These are phyloP conservation scores for Pharnaceum exiguum DNA, from an alignment of 148 eudicot genomes.

Conservation along the genomic window DNA sequence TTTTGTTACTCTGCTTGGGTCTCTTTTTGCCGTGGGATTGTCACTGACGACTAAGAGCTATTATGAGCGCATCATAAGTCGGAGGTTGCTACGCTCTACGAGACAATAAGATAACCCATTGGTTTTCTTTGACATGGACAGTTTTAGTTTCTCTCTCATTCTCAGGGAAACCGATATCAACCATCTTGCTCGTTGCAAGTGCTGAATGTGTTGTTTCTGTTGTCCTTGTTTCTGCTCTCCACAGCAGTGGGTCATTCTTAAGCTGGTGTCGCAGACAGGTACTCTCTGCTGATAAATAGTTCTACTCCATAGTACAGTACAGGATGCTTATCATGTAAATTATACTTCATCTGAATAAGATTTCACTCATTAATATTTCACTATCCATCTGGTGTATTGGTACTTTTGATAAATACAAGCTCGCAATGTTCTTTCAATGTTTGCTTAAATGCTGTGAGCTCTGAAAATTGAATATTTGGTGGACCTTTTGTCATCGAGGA, in stretches of 20 bases:
- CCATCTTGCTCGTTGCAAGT: not conserved
- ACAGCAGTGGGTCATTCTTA: not conserved
- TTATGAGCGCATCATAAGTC: slow-evolving; percentile 32
- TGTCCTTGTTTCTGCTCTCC: not conserved
- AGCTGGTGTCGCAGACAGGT: not conserved
- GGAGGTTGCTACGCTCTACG: slow-evolving; percentile 20
- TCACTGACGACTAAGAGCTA: slow-evolving; percentile 43
- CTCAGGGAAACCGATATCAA: not conserved
- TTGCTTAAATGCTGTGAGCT: too few species aligned
- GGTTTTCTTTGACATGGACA: not conserved
- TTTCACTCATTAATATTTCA: too few species aligned
- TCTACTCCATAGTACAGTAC: not conserved
- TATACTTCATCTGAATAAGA: too few species aligned
- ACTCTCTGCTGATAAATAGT: not conserved
- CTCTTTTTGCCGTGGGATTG: slow-evolving; percentile 38
- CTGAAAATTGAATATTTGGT: too few species aligned
- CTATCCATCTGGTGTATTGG: too few species aligned
- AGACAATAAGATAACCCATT: not conserved
- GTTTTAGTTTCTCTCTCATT: too few species aligned
- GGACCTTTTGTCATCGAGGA: too few species aligned
- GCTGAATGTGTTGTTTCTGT: not conserved
- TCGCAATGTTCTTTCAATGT: too few species aligned
- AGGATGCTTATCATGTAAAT: not conserved
- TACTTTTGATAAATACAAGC: too few species aligned
- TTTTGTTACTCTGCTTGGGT: slow-evolving; percentile 41